These are phyloP conservation scores for Penicillium sumatraense DNA, from an alignment of 2,329 filamentous ascomycete species.

Conservation along the genomic window DNA sequence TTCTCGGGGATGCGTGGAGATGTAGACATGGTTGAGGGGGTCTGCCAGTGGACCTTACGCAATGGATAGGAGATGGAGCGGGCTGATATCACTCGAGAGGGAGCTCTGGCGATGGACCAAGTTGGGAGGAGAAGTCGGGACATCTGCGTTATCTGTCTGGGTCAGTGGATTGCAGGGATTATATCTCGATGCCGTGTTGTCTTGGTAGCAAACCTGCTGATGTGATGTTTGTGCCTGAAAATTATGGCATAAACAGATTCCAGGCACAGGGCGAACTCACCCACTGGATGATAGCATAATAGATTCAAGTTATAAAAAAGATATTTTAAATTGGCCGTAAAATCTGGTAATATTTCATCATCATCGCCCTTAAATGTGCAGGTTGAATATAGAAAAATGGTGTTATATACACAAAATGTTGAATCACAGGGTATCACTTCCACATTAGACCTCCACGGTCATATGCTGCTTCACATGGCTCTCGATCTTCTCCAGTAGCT, in stretches of 20 bases:
- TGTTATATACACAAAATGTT: conserved; percentile 23
- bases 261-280: too few relatives aligned
- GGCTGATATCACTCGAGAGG: not conserved
- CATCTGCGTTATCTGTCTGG: not conserved
- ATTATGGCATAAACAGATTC: conserved; percentile 12
- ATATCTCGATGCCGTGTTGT: too few relatives aligned
- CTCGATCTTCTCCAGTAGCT: conserved; percentile 52
- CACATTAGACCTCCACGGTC: not conserved
- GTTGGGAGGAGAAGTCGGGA: not conserved
- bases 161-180: not conserved
- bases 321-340: too few relatives aligned
- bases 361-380: conserved; percentile 49
- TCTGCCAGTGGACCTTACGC: not conserved
- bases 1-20: too few relatives aligned
- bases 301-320: too few relatives aligned
- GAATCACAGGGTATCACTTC: conserved; percentile 26
- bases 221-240: conserved; percentile 3
- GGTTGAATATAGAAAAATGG: conserved; percentile 10
- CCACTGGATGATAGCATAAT: too few relatives aligned
- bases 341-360: too few relatives aligned
- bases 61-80: not conserved
- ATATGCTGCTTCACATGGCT: conserved; percentile 35
- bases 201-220: not conserved
- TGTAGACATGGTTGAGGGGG: not conserved
- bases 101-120: not conserved